Conservation (phyloP, 2,329 filamentous ascomycete species). For the Pseudogymnoascus sp. region DNA sequence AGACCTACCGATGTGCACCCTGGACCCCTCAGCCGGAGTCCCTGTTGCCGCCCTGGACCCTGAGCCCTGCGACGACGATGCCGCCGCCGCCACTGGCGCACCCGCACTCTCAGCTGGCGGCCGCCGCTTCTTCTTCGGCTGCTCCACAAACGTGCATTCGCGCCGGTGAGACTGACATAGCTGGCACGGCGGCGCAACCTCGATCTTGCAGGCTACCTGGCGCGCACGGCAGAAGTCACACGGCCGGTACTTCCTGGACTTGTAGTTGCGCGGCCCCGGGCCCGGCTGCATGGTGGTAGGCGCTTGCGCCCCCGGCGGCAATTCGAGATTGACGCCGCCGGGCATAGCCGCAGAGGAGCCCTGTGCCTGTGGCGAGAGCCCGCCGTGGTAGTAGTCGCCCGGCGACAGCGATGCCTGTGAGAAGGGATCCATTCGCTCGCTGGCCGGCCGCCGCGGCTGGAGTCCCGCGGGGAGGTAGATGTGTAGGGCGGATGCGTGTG, state of each 20-base stretch:
- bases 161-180: constrained; percentile 36
- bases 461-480: not conserved
- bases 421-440: not conserved
- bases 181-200: constrained; percentile 35
- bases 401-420: not conserved
- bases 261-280: constrained; percentile 27
- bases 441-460: not conserved
- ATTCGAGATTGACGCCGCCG: not conserved
- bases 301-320: not conserved
- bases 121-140: constrained; percentile 26
- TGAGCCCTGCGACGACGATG: not conserved
- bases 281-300: constrained; percentile 1
- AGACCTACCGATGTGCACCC: not conserved
- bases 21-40: not conserved
- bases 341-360: not conserved
- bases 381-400: not conserved
- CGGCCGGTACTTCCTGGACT: constrained; percentile 31
- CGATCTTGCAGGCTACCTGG: constrained; percentile 39
- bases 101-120: not conserved
- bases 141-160: constrained; percentile 39
- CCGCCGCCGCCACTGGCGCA: not conserved
- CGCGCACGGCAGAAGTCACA: constrained; percentile 41
- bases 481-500: not conserved
- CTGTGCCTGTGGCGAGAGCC: not conserved
- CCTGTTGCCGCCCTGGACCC: not conserved